These are phyloP conservation scores for bread wheat (Triticum aestivum) DNA, from an alignment of 176 grass and related monocot genomes.

Conservation along the genomic window DNA sequence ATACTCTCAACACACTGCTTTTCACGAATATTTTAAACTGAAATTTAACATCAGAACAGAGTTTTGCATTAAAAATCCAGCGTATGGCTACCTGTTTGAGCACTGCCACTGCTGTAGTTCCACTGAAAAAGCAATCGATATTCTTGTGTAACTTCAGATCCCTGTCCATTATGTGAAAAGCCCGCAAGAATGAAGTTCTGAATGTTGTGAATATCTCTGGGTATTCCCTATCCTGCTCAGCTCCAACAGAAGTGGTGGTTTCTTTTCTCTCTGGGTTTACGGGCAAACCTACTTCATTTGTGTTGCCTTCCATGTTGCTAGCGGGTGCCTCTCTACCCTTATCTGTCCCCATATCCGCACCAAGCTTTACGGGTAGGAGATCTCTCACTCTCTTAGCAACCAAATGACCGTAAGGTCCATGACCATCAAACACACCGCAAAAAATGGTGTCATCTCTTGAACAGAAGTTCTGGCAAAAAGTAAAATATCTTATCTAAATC, in stretches of 20 bases:
- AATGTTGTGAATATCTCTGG: conserved; percentile 52
- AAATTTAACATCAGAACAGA: conserved; percentile 1
- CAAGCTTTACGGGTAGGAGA: conserved; percentile 74
- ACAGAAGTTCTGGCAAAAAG: conserved; percentile 73
- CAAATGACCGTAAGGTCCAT: conserved; percentile 88
- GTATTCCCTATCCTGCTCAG: conserved; percentile 50
- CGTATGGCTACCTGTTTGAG: conserved; percentile 68
- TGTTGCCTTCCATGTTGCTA: conserved; percentile 42
- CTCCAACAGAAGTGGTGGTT: conserved; percentile 26
- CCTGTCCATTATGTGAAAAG: conserved; percentile 77
- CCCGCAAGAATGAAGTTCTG: conserved; percentile 68
- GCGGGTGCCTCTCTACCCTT: conserved; percentile 35
- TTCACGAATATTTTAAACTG: not conserved
- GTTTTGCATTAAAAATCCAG: not conserved
- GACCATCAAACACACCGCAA: conserved; percentile 95
- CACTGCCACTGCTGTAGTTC: conserved; percentile 81
- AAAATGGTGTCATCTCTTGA: conserved; percentile 77
- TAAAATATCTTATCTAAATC: conserved; percentile 20
- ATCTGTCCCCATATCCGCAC: conserved; percentile 39
- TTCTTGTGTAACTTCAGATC: conserved; percentile 73
- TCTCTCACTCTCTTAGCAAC: conserved; percentile 94
- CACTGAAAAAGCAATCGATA: conserved; percentile 89
- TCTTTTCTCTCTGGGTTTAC: conserved; percentile 29
- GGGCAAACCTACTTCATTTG: conserved; percentile 35
- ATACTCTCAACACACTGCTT: conserved; percentile 13